Evolutionary conservation across 106 monocot genomes (phyloP).

Genomic region (Dioscorea alata): DNA sequence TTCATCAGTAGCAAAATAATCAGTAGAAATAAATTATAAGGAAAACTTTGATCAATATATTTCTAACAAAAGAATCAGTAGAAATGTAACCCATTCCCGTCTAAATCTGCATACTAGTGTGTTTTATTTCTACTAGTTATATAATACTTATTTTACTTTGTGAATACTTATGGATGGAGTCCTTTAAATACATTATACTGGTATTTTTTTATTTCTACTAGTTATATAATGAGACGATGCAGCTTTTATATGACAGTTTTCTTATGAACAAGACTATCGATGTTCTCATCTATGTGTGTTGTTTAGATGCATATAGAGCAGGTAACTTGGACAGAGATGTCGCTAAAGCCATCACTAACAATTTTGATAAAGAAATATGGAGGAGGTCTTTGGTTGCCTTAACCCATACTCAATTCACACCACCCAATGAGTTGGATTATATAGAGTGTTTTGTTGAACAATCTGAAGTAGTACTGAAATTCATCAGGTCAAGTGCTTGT

Average conservation of each 20-base stretch:
- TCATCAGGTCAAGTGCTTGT: slow-evolving; percentile 37
- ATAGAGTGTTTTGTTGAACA: slow-evolving; percentile 34
- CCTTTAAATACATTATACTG: too few species aligned
- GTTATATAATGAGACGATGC: too few species aligned
- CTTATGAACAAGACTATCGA: slow-evolving; percentile 71
- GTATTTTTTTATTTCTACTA: too few species aligned
- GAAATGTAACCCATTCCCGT: too few species aligned
- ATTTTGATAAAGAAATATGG: slow-evolving; percentile 60
- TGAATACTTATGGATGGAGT: too few species aligned
- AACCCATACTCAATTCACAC: slow-evolving; percentile 64
- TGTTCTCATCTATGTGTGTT: slow-evolving; percentile 58
- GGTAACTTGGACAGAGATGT: slow-evolving; percentile 56
- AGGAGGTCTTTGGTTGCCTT: slow-evolving; percentile 49
- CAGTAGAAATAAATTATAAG: too few species aligned
- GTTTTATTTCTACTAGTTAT: too few species aligned
- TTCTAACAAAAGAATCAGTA: too few species aligned
- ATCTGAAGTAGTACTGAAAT: slow-evolving; percentile 43
- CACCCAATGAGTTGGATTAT: slow-evolving; percentile 55
- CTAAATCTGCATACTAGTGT: too few species aligned
- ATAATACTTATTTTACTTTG: too few species aligned
- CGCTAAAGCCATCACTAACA: slow-evolving; percentile 50
- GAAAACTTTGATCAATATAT: too few species aligned
- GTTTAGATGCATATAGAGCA: slow-evolving; percentile 59
- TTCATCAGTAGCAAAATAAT: too few species aligned
- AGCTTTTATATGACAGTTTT: slow-evolving; percentile 26